Evolutionary conservation across 176 grass and related monocot species (phyloP).

Genomic region (Aegilops bicornis): DNA sequence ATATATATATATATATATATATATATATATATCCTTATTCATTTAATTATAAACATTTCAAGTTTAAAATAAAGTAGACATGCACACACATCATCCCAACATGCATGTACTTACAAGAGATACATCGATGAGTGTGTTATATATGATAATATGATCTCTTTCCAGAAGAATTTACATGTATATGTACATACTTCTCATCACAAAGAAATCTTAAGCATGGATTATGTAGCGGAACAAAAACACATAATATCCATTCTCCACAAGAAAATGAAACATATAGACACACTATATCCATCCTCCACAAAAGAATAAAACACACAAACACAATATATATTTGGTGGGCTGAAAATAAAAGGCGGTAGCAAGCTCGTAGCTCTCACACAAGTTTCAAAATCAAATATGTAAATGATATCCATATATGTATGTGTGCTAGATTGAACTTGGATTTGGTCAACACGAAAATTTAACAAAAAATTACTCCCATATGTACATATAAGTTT

Average conservation of each 20-base stretch:
- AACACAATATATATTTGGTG: neutral
- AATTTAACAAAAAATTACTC: neutral
- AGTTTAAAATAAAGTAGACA: neutral
- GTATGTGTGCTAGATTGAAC: neutral
- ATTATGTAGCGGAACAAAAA: neutral
- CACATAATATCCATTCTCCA: neutral
- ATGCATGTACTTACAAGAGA: neutral
- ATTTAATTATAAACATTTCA: neutral
- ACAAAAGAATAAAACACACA: neutral
- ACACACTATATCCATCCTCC: neutral
- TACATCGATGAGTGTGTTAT: neutral
- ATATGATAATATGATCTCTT: neutral
- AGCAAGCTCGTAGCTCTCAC: neutral
- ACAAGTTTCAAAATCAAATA: neutral
- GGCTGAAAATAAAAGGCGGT: neutral
- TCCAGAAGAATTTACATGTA: neutral
- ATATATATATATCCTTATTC: no score
- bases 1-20: no score
- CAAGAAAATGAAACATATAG: neutral
- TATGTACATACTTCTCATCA: neutral
- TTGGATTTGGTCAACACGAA: neutral
- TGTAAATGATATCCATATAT: neutral
- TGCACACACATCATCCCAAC: neutral
- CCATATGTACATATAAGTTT: neutral
- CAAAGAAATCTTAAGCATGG: no score